phyloP scores from a whole-genome alignment of 1,284 basidiomycete species.

The Ganoderma boninense region DNA sequence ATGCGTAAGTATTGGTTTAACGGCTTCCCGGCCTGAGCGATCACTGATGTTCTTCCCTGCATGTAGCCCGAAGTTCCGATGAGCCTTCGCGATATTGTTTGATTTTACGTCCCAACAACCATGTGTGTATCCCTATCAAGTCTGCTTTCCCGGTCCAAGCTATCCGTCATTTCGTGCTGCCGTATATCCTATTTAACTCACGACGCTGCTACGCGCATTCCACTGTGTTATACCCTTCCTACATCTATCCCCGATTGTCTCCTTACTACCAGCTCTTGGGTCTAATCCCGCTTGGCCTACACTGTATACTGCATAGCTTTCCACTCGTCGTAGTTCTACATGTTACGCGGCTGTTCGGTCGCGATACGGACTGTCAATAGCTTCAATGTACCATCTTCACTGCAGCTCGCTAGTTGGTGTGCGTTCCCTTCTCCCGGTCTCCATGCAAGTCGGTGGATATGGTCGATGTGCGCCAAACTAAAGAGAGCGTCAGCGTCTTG shows the following conservation, averaged over 20 bases:
- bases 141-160: slow-evolving; percentile 47
- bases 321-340: slow-evolving; percentile 49
- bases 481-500: background rate
- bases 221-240: slow-evolving; percentile 70
- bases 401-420: slow-evolving; percentile 61
- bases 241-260: slow-evolving; percentile 68
- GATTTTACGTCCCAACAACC: slow-evolving; percentile 55
- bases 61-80: slow-evolving; percentile 85
- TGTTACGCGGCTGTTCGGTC: slow-evolving; percentile 46
- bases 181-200: slow-evolving; percentile 52
- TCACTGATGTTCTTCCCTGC: slow-evolving; percentile 22
- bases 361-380: slow-evolving; percentile 64
- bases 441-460: slow-evolving; percentile 77
- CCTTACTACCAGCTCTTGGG: slow-evolving; percentile 64
- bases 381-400: slow-evolving; percentile 85
- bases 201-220: slow-evolving; percentile 45
- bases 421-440: slow-evolving; percentile 43
- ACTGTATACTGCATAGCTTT: slow-evolving; percentile 76
- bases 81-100: slow-evolving; percentile 87
- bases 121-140: slow-evolving; percentile 82
- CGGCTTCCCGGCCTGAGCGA: background rate
- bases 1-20: slow-evolving; percentile 67
- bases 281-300: slow-evolving; percentile 53
- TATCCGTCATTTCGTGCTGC: slow-evolving; percentile 44
- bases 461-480: slow-evolving; percentile 73